These are phyloP conservation scores for Pezicula radicicola DNA, from an alignment of 2,329 filamentous ascomycete species.

Conservation along the genomic window DNA sequence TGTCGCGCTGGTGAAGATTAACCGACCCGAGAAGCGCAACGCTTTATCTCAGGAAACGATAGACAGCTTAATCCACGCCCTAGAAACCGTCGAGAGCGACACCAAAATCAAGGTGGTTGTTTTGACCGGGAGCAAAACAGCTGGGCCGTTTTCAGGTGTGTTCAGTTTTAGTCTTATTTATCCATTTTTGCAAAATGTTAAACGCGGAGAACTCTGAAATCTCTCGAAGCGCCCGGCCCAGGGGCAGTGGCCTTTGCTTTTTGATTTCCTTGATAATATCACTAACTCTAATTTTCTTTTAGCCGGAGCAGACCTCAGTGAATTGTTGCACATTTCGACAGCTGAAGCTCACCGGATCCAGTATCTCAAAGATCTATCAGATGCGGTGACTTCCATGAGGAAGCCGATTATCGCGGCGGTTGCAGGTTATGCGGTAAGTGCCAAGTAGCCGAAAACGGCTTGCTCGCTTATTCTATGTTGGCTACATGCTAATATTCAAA, in stretches of 20 bases:
- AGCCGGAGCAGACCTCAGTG: constrained; percentile 32
- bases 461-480: constrained; percentile 1
- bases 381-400: constrained; percentile 32
- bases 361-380: constrained; percentile 38
- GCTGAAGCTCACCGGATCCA: constrained; percentile 22
- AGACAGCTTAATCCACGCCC: constrained; percentile 7
- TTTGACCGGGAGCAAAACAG: constrained; percentile 37
- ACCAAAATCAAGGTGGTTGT: constrained; percentile 51
- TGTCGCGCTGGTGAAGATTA: constrained; percentile 47
- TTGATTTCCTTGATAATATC: constrained; percentile 19
- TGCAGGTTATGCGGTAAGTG: constrained; percentile 46
- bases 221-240: too few species aligned
- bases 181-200: too few species aligned
- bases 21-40: constrained; percentile 55
- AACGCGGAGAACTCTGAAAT: too few species aligned
- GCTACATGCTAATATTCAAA: background rate
- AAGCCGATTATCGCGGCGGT: constrained; percentile 49
- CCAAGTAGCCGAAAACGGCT: background rate
- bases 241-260: constrained; percentile 4
- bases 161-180: background rate
- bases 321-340: constrained; percentile 28
- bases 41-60: constrained; percentile 44
- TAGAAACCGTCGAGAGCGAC: constrained; percentile 44
- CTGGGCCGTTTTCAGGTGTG: constrained; percentile 14
- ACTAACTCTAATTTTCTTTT: constrained; percentile 13